Conservation (phyloP, 2,329 filamentous ascomycete species). For the Colletotrichum coccodes region DNA sequence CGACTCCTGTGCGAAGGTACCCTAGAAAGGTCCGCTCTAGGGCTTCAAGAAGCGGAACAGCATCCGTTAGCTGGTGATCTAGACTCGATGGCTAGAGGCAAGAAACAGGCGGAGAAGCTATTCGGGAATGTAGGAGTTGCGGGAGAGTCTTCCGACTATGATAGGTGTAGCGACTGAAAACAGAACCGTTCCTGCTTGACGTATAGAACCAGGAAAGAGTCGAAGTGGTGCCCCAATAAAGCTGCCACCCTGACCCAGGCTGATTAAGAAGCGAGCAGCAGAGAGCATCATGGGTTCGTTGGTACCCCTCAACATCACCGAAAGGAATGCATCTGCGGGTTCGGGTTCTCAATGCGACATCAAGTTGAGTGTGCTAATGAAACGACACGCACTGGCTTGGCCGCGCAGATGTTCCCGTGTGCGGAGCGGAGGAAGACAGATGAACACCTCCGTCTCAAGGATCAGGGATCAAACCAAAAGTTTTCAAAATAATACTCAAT, state of each 20-base stretch:
- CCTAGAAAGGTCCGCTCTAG: slow-evolving; percentile 80
- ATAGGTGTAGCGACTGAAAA: neutral
- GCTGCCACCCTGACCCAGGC: neutral
- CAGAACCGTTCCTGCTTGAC: too few relatives aligned
- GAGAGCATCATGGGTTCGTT: neutral
- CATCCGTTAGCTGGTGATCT: slow-evolving; percentile 23
- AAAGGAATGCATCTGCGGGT: neutral
- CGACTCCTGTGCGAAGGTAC: slow-evolving; percentile 76
- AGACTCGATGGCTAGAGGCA: neutral
- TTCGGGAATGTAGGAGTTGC: neutral
- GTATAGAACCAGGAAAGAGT: neutral
- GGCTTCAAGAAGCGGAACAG: slow-evolving; percentile 54
- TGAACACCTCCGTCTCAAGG: neutral
- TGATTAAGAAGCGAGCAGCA: neutral
- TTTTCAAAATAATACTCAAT: neutral
- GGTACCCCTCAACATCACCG: neutral
- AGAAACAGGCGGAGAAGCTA: neutral
- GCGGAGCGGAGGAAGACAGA: neutral
- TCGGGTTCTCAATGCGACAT: neutral
- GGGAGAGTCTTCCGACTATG: neutral
- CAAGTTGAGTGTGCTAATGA: too few relatives aligned
- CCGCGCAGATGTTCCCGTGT: neutral
- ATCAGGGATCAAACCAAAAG: neutral
- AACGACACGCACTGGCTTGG: neutral
- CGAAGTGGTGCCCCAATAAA: neutral